phyloP scores from a whole-genome alignment of 257 asterid genomes.

The Solanum tarapatanum region DNA sequence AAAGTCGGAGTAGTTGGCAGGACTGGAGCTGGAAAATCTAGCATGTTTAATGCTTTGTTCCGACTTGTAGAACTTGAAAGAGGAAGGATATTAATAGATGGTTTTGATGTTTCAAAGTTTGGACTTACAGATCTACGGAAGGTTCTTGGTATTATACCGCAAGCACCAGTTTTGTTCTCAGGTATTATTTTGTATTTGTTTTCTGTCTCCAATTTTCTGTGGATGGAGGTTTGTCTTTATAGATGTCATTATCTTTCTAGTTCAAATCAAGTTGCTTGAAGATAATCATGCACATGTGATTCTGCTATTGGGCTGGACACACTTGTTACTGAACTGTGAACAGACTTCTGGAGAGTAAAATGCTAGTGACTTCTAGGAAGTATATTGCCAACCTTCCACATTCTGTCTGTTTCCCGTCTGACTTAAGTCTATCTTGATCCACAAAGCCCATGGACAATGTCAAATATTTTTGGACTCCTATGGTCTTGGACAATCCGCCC shows the following conservation, averaged over 20 bases:
- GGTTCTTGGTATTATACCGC: conserved; percentile 97
- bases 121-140: conserved; percentile 82
- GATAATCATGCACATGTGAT: not conserved
- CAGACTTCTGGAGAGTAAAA: not conserved
- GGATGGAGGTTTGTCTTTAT: not conserved
- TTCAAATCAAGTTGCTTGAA: not conserved
- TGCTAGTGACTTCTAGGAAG: not conserved
- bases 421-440: not conserved
- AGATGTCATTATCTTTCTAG: not conserved
- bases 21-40: conserved; percentile 98
- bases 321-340: not conserved
- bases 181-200: conserved; percentile 29
- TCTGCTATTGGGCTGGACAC: not conserved
- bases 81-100: conserved; percentile 76
- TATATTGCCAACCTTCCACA: not conserved
- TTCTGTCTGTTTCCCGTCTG: not conserved
- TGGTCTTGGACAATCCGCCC: not conserved
- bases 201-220: not conserved
- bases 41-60: conserved; percentile 94
- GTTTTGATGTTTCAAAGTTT: conserved; percentile 59
- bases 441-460: not conserved
- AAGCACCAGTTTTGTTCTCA: conserved; percentile 93
- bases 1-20: conserved; percentile 97
- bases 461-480: not conserved
- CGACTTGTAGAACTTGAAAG: conserved; percentile 82